Conservation (phyloP, 208 protist species). For the Crithidia fasciculata region DNA sequence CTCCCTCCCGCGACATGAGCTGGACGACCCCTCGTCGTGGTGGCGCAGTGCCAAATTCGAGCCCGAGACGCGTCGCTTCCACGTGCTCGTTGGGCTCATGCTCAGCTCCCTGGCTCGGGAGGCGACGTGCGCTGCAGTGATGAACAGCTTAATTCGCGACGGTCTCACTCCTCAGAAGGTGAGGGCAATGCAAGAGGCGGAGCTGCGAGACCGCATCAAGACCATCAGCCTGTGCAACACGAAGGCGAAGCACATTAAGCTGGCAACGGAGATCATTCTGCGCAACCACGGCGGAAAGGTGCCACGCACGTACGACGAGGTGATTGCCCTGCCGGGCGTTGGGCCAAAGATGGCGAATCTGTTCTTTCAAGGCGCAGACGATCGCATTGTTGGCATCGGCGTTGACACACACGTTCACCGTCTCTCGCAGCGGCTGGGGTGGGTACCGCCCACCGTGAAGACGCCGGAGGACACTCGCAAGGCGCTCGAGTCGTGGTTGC, state of each 20-base stretch:
- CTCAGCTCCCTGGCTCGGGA: constrained; percentile 94
- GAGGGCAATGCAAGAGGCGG: constrained; percentile 43
- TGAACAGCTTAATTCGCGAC: constrained; percentile 56
- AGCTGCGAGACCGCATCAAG: constrained; percentile 79
- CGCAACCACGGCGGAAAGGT: constrained; percentile 78
- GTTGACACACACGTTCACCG: constrained; percentile 97
- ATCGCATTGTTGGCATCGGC: constrained; percentile 90
- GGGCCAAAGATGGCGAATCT: constrained; percentile 97
- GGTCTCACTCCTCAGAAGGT: constrained; percentile 52
- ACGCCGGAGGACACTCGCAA: constrained; percentile 94
- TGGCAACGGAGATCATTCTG: constrained; percentile 66
- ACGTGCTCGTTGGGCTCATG: constrained; percentile 92
- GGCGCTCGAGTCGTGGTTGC: constrained; percentile 93
- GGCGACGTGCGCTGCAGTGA: constrained; percentile 84
- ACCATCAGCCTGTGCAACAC: constrained; percentile 93
- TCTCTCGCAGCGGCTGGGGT: constrained; percentile 91
- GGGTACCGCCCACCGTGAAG: constrained; percentile 83
- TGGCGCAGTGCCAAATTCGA: constrained; percentile 2
- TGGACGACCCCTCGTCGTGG: neutral
- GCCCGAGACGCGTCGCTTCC: constrained; percentile 79
- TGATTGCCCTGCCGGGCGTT: constrained; percentile 92
- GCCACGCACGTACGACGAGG: constrained; percentile 72
- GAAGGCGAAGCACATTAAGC: constrained; percentile 92
- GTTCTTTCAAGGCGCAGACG: constrained; percentile 80
- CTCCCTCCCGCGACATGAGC: neutral